Evolutionary conservation across 345 rosid species (phyloP).

Genomic region (Boechera stricta): DNA sequence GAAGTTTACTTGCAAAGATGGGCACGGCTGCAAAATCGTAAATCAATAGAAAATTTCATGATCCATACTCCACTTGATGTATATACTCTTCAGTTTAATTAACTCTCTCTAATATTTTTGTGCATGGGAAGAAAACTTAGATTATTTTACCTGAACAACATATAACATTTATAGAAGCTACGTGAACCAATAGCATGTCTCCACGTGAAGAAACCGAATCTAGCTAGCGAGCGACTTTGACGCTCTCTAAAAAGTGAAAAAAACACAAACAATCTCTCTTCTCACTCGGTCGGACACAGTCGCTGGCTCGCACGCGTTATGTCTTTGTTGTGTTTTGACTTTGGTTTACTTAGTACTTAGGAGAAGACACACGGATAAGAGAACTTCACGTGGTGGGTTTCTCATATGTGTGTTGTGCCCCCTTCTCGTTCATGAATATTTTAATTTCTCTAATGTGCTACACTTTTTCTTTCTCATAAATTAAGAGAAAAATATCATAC

Average conservation of each 20-base stretch:
- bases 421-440: not conserved
- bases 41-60: too few species aligned
- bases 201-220: conserved; percentile 10
- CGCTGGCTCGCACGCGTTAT: not conserved
- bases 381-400: conserved; percentile 19
- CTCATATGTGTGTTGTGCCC: conserved; percentile 26
- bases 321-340: conserved; percentile 17
- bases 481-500: not conserved
- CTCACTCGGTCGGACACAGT: conserved; percentile 11
- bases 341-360: not conserved
- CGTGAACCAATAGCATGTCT: conserved; percentile 54
- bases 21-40: too few species aligned
- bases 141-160: not conserved
- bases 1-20: not conserved
- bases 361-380: conserved; percentile 9
- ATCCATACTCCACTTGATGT: too few species aligned
- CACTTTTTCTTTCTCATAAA: not conserved
- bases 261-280: not conserved
- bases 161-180: conserved; percentile 44
- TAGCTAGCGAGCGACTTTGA: conserved; percentile 4
- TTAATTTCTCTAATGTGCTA: not conserved
- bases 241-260: not conserved
- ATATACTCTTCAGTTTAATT: too few species aligned
- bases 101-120: not conserved
- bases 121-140: not conserved